phyloP scores from a whole-genome alignment of 768 basidiomycete species.

The Strobilomyces echinocephalus region DNA sequence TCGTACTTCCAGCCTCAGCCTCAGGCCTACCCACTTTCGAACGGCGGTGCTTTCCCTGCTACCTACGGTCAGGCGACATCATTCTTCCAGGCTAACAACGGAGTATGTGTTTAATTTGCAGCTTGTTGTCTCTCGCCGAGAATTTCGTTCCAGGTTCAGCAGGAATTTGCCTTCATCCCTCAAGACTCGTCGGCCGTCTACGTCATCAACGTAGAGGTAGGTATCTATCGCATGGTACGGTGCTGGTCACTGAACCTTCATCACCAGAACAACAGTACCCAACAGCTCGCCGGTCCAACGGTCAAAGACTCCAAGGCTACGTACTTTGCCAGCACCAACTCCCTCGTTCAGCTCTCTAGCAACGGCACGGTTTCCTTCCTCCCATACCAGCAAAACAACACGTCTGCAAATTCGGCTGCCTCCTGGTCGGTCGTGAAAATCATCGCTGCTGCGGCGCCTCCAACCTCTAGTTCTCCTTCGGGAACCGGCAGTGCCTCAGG shows the following conservation, averaged over 20 bases:
- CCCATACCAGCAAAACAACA: constrained; percentile 47
- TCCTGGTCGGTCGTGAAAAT: constrained; percentile 45
- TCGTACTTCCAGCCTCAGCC: constrained; percentile 73
- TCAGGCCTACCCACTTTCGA: constrained; percentile 49
- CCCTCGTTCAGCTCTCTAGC: constrained; percentile 66
- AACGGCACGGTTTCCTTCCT: constrained; percentile 58
- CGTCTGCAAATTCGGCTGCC: constrained; percentile 40
- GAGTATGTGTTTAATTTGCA: constrained; percentile 35
- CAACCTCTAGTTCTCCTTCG: constrained; percentile 24
- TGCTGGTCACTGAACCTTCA: constrained; percentile 4
- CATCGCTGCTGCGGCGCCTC: constrained; percentile 43
- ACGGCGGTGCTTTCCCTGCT: constrained; percentile 57
- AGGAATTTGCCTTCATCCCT: constrained; percentile 75
- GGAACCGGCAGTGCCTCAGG: constrained; percentile 15
- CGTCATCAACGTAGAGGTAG: constrained; percentile 65
- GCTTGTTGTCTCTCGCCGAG: background rate
- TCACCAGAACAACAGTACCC: constrained; percentile 57
- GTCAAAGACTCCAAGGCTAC: constrained; percentile 54
- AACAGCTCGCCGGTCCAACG: constrained; percentile 53
- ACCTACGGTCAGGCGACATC: constrained; percentile 64
- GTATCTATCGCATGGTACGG: background rate
- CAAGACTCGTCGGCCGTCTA: constrained; percentile 70
- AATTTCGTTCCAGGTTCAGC: constrained; percentile 45
- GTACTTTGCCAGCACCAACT: constrained; percentile 58
- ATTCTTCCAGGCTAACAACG: constrained; percentile 55